Percentiles rank a stretch among this genome's conserved stretches.
These are phyloP conservation scores for Rhododendron kiyosumense DNA, from an alignment of 148 eudicot species.

Conservation along the genomic window DNA sequence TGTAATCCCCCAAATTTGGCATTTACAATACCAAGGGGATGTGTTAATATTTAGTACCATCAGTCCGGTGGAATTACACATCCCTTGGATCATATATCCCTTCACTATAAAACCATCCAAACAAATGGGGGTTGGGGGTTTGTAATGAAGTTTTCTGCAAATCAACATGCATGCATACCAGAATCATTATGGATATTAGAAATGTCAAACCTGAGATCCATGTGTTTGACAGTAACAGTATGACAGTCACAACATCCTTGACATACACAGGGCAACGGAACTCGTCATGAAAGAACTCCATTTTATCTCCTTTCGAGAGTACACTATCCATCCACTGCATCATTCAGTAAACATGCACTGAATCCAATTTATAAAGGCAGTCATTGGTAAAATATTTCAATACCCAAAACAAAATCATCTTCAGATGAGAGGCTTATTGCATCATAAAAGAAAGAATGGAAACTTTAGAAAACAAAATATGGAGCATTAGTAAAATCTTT, in stretches of 20 bases:
- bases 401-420: background rate
- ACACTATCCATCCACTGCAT: slow-evolving; percentile 83
- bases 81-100: background rate
- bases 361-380: background rate
- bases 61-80: background rate
- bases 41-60: background rate
- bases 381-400: background rate
- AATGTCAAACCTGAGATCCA: slow-evolving; percentile 67
- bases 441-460: background rate
- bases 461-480: background rate
- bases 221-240: slow-evolving; percentile 40
- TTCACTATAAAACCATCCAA: background rate
- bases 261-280: slow-evolving; percentile 86
- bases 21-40: background rate
- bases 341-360: slow-evolving; percentile 2
- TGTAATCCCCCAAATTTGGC: background rate
- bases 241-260: slow-evolving; percentile 67
- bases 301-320: slow-evolving; percentile 59
- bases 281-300: slow-evolving; percentile 77
- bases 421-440: background rate
- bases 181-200: background rate
- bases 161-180: background rate
- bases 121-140: background rate
- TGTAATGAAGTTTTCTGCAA: background rate
- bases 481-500: background rate